Conservation (phyloP, 768 basidiomycete species). For the Chalciporus sphaerocephalus region DNA sequence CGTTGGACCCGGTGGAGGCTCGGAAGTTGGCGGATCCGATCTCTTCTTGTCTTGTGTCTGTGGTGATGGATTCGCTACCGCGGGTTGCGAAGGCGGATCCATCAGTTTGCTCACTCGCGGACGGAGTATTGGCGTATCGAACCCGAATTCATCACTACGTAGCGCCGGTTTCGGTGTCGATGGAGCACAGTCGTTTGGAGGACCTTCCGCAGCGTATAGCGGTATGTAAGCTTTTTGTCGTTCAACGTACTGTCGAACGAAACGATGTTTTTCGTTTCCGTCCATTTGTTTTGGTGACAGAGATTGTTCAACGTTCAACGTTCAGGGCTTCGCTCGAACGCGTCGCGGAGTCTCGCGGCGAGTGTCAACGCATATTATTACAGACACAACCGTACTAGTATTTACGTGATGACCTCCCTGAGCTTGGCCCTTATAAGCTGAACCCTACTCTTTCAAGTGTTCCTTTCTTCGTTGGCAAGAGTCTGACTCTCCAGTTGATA, state of each 20-base stretch:
- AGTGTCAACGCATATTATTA: too few relatives aligned
- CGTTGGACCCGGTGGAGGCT: neutral
- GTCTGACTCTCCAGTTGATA: too few relatives aligned
- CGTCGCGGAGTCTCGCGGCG: too few relatives aligned
- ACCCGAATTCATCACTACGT: slow-evolving; percentile 31
- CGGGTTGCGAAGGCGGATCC: neutral
- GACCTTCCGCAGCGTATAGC: slow-evolving; percentile 42
- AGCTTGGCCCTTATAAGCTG: too few relatives aligned
- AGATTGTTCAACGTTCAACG: too few relatives aligned
- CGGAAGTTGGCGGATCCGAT: neutral
- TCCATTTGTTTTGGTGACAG: slow-evolving; percentile 7
- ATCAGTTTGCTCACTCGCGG: slow-evolving; percentile 35
- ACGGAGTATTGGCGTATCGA: slow-evolving; percentile 55
- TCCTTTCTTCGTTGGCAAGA: too few relatives aligned
- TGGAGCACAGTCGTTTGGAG: slow-evolving; percentile 14
- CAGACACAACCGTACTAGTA: too few relatives aligned
- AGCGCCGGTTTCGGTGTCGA: neutral
- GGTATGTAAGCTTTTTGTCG: slow-evolving; percentile 45
- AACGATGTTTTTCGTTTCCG: slow-evolving; percentile 38
- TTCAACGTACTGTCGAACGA: slow-evolving; percentile 45
- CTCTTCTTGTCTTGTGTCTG: neutral
- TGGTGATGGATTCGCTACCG: neutral
- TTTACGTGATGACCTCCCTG: neutral
- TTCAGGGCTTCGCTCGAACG: slow-evolving; percentile 2
- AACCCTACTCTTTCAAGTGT: too few relatives aligned